A percentile compares a stretch with the other conserved stretches of the same genome.
These are phyloP conservation scores for Parafenestella ontariensis DNA, from an alignment of 2,329 filamentous ascomycete species.

Conservation along the genomic window DNA sequence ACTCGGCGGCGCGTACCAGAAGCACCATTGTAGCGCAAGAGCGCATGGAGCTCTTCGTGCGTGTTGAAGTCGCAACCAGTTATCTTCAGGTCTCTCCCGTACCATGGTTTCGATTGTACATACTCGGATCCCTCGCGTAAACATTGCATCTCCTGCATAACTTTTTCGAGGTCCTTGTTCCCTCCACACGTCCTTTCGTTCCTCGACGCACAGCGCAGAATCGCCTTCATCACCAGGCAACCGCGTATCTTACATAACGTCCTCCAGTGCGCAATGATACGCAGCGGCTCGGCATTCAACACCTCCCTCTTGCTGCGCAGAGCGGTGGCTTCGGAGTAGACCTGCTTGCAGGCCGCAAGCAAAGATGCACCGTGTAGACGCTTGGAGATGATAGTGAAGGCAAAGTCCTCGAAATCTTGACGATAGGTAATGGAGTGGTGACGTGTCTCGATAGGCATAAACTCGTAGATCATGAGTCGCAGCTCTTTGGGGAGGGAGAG, in stretches of 20 bases:
- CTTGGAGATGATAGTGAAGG: not conserved
- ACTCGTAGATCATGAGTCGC: not conserved
- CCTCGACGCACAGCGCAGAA: not conserved
- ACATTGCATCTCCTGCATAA: not conserved
- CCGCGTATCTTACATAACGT: not conserved
- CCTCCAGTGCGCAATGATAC: not conserved
- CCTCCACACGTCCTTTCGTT: not conserved
- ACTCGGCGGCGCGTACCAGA: not conserved
- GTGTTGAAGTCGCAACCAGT: not conserved
- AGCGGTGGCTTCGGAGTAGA: not conserved
- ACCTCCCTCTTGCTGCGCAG: not conserved
- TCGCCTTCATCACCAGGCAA: not conserved
- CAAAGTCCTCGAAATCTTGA: not conserved
- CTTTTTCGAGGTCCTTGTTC: not conserved
- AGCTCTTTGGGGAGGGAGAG: not conserved
- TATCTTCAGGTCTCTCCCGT: too few relatives aligned
- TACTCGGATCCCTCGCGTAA: too few relatives aligned
- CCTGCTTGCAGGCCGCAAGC: not conserved
- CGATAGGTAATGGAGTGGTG: not conserved
- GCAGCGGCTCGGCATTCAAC: not conserved
- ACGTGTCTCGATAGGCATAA: not conserved
- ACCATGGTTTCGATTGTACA: too few relatives aligned
- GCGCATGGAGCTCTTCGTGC: not conserved
- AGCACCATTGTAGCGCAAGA: not conserved
- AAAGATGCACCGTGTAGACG: not conserved